These are phyloP conservation scores for Tuctoria greenei DNA, from an alignment of 176 grass and related monocot species.

Conservation along the genomic window DNA sequence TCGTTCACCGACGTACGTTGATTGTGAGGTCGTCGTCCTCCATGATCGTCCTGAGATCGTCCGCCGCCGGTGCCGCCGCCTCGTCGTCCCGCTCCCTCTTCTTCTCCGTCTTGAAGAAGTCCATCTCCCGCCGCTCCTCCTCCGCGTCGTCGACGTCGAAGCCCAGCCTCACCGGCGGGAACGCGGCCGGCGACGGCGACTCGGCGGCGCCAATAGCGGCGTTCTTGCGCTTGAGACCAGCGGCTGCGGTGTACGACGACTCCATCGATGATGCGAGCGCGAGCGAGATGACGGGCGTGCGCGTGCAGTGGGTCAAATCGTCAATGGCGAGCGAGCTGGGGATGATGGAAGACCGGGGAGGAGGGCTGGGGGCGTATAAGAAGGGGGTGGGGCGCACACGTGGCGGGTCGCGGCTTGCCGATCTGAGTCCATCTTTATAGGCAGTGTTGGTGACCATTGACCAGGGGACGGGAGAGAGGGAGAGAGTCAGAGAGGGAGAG, in stretches of 20 bases:
- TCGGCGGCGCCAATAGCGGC: no score
- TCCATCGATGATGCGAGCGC: neutral
- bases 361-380: constrained; percentile 32
- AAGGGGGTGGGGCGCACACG: constrained; percentile 32
- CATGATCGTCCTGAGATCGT: constrained; percentile 44
- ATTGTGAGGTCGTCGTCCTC: constrained; percentile 56
- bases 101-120: constrained; percentile 79
- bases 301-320: neutral
- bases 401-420: constrained; percentile 20
- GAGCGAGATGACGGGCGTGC: neutral
- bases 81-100: neutral
- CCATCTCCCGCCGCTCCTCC: constrained; percentile 43
- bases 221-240: constrained; percentile 36
- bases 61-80: neutral
- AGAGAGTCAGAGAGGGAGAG: neutral
- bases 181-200: neutral
- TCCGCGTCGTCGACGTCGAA: neutral
- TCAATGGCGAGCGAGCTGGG: neutral
- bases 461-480: neutral
- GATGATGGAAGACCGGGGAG: constrained; percentile 25
- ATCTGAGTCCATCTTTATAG: constrained; percentile 47
- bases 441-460: constrained; percentile 44
- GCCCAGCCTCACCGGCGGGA: constrained; percentile 5
- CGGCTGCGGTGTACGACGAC: neutral
- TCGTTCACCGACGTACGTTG: constrained; percentile 60